These are phyloP conservation scores for Salix viminalis DNA, from an alignment of 345 rosid genomes.

Conservation along the genomic window DNA sequence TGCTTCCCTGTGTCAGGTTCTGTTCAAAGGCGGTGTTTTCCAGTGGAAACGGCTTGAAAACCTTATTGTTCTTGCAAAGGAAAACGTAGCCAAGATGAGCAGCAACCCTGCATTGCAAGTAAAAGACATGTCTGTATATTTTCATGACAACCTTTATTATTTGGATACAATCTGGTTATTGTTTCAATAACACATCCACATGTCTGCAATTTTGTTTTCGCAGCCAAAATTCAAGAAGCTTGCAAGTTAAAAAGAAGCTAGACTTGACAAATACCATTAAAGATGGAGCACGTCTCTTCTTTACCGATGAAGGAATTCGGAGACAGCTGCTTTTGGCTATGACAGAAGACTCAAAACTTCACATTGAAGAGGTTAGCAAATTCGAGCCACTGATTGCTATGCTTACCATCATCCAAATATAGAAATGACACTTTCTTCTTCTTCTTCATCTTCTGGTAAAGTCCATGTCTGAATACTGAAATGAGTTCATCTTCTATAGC, in stretches of 20 bases:
- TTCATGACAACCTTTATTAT: neutral
- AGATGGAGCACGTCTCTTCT: conserved; percentile 91
- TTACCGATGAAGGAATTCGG: conserved; percentile 77
- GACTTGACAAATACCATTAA: conserved; percentile 85
- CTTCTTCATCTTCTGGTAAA: too few species aligned
- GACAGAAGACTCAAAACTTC: conserved; percentile 95
- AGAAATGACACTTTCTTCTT: conserved; percentile 5
- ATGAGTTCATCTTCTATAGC: conserved; percentile 40
- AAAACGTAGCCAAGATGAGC: conserved; percentile 91
- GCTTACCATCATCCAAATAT: conserved; percentile 1
- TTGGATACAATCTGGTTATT: neutral
- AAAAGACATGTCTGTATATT: conserved; percentile 45
- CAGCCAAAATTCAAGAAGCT: conserved; percentile 46
- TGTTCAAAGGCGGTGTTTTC: conserved; percentile 81
- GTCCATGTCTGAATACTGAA: neutral
- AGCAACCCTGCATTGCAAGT: conserved; percentile 73
- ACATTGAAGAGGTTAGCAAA: conserved; percentile 68
- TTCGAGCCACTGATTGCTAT: neutral
- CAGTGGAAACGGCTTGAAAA: conserved; percentile 95
- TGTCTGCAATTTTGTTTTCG: neutral
- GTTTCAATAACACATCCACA: conserved; percentile 1
- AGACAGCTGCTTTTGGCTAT: conserved; percentile 87
- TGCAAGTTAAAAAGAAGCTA: conserved; percentile 48
- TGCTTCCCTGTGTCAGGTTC: conserved; percentile 45
- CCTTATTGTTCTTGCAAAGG: conserved; percentile 85